Evolutionary conservation across 768 basidiomycete species (phyloP), one percentile per base, ranked within the genome.

Genomic region (Omphalotus guepiniiformis): DNA sequence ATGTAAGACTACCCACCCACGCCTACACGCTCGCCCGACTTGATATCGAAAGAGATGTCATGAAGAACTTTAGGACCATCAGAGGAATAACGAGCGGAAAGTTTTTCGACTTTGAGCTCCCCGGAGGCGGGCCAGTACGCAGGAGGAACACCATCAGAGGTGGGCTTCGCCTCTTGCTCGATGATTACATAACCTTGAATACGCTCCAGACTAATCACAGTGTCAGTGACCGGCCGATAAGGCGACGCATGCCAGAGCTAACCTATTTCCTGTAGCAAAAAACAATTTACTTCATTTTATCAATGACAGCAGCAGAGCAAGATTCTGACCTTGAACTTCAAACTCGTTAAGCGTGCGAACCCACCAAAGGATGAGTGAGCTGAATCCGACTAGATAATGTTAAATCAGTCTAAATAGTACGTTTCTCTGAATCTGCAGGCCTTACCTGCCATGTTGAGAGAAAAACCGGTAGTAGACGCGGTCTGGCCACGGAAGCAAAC

Each of bases 111-210:
- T 4, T 64, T 58, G 25, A 82, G 64, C 16, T 70, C 61, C 2
- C 81, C 81, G 9, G 73, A 74, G 5, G 78, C 64, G 1, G 80
- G 80, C 80, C 81, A 83, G 39, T 76, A 69, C 1, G 80, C 79
- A 1, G 81, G 78, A 4, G 80, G 81, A 34, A 61, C 62, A 39
- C 71, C 73, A 6, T 53, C 52, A 15, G 59, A 47, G 0, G 63
- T 62, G 0, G 67, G 53, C 32, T 55, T 49, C 4, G 68, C 63
- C 53, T 78, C 73, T 32, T 70, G 67, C 21, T 74, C 73, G 51
- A 74, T 73, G 18, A 62, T 52, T n/a, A 75, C 53, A 53, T 72
- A 76, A 18, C 47, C 43, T 39, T 56, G 47, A 16, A 56, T 54
- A 29, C 55, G 53, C 49, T 56, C 50, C 4, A 51, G 49, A 30